These are phyloP conservation scores for Eucalyptus cladocalyx DNA, from an alignment of 345 rosid genomes.

Conservation along the genomic window DNA sequence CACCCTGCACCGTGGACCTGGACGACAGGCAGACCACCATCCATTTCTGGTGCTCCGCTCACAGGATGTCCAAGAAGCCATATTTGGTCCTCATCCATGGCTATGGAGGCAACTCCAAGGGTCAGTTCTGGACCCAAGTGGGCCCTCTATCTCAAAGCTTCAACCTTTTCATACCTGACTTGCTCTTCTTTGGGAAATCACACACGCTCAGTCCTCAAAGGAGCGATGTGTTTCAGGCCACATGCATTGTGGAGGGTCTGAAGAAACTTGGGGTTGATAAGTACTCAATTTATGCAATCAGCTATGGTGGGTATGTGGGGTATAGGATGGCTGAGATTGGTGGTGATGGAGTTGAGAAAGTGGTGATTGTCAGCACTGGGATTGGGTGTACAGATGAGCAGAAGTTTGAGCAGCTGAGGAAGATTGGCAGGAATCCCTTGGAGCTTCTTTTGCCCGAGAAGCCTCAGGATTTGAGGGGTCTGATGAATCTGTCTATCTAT, in stretches of 20 bases:
- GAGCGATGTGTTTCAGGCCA: constrained; percentile 45
- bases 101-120: constrained; percentile 52
- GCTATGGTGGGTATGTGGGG: constrained; percentile 79
- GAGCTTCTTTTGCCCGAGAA: constrained; percentile 41
- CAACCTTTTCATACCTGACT: constrained; percentile 54
- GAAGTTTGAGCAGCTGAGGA: constrained; percentile 22
- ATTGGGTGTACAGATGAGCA: constrained; percentile 28
- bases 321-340: constrained; percentile 56
- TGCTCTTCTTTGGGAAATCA: constrained; percentile 57
- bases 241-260: constrained; percentile 38
- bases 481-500: constrained; percentile 22
- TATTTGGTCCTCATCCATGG: constrained; percentile 64
- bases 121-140: constrained; percentile 63
- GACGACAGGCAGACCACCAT: constrained; percentile 44
- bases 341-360: constrained; percentile 38
- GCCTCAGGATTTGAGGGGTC: constrained; percentile 33
- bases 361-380: constrained; percentile 64
- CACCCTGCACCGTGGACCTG: constrained; percentile 41
- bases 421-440: constrained; percentile 28
- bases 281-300: constrained; percentile 39
- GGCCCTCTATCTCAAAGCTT: constrained; percentile 33
- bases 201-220: constrained; percentile 20
- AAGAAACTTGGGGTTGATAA: constrained; percentile 34
- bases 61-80: constrained; percentile 17
- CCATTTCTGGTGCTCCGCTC: constrained; percentile 49